phyloP scores from a whole-genome alignment of 495 filamentous ascomycete species.

The Podospora conica region DNA sequence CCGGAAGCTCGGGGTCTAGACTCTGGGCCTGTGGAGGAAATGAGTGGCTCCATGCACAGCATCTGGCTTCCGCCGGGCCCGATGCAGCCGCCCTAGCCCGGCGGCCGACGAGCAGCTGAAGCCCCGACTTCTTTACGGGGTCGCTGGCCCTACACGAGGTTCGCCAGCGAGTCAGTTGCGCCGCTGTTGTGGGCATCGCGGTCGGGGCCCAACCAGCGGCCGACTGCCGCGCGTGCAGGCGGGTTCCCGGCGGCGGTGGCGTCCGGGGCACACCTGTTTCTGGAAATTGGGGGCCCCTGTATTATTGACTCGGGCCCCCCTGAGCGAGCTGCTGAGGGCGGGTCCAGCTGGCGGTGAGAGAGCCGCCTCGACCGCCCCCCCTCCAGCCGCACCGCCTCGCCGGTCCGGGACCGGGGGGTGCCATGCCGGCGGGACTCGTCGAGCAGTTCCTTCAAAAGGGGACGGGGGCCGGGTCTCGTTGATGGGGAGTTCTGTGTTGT shows the following conservation, averaged over 20 bases:
- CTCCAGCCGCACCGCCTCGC: not conserved
- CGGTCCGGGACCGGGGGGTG: not conserved
- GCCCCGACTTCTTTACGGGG: not conserved
- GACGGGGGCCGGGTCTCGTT: not conserved
- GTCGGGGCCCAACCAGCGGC: not conserved
- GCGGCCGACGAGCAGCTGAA: not conserved
- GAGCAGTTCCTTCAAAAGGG: not conserved
- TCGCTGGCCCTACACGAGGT: not conserved
- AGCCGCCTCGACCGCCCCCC: too few species aligned
- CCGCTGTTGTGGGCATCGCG: too few species aligned
- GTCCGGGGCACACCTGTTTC: not conserved
- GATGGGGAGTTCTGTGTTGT: not conserved
- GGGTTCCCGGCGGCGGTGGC: not conserved
- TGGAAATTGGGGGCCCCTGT: not conserved
- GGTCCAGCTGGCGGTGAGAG: not conserved
- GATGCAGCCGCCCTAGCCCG: not conserved
- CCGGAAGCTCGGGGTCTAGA: not conserved
- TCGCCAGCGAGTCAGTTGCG: not conserved
- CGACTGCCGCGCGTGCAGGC: not conserved
- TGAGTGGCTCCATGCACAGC: not conserved
- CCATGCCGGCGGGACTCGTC: not conserved
- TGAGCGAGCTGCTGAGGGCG: not conserved
- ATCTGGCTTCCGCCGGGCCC: not conserved
- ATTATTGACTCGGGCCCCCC: not conserved
- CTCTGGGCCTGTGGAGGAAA: not conserved